phyloP scores from a whole-genome alignment of 1,284 basidiomycete genomes.

The Lentinus polychrous region DNA sequence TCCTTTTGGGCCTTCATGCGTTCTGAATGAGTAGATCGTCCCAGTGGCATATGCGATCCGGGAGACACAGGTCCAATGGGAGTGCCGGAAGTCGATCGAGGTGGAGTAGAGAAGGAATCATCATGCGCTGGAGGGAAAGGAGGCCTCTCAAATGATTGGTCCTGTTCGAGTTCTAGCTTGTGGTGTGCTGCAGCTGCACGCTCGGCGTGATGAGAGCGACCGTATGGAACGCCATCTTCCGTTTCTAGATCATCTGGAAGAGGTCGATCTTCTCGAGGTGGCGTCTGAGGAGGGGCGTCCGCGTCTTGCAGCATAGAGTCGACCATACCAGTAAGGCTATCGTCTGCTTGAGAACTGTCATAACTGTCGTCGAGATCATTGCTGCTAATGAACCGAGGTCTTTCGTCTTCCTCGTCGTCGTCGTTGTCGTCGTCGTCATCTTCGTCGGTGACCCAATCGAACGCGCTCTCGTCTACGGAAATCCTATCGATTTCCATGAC shows the following conservation, averaged over 20 bases:
- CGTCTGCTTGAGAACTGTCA: slow-evolving; percentile 36
- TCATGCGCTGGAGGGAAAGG: not conserved
- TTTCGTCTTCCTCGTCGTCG: slow-evolving; percentile 10
- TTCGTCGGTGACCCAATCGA: slow-evolving; percentile 35
- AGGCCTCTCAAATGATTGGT: not conserved
- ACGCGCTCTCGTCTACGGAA: slow-evolving; percentile 28
- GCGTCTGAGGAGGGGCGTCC: slow-evolving; percentile 18
- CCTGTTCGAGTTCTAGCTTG: not conserved
- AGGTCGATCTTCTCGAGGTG: slow-evolving; percentile 16
- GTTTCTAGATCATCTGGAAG: slow-evolving; percentile 38
- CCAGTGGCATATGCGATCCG: slow-evolving; percentile 25
- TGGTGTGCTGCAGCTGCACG: slow-evolving; percentile 20
- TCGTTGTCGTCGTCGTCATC: slow-evolving; percentile 38
- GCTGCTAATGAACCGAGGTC: slow-evolving; percentile 13
- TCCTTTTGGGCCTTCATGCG: slow-evolving; percentile 32
- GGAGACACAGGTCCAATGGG: slow-evolving; percentile 11
- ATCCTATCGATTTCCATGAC: slow-evolving; percentile 80
- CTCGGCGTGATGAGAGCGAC: slow-evolving; percentile 60
- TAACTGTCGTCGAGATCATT: slow-evolving; percentile 17
- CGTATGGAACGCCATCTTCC: slow-evolving; percentile 62
- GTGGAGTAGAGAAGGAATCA: slow-evolving; percentile 8
- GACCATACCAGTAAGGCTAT: slow-evolving; percentile 57
- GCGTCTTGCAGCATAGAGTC: slow-evolving; percentile 47
- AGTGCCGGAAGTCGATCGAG: slow-evolving; percentile 9
- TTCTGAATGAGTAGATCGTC: slow-evolving; percentile 43